phyloP scores from a whole-genome alignment of 2,329 filamentous ascomycete genomes.

The Huntiella decipiens region DNA sequence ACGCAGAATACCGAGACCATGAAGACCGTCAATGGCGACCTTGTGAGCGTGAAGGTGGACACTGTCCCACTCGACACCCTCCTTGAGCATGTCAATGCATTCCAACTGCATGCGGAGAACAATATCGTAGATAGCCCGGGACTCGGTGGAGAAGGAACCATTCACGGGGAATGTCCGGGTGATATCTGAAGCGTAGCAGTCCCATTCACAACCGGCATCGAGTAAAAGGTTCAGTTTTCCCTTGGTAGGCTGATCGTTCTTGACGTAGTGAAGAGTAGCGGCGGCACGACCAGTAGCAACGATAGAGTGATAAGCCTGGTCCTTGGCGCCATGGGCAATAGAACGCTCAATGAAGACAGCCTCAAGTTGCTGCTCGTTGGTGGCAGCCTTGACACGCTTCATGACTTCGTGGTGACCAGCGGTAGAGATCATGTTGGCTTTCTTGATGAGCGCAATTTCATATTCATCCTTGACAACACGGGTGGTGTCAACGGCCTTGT shows the following conservation, averaged over 20 bases:
- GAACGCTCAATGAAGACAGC: constrained; percentile 61
- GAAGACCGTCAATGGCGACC: constrained; percentile 62
- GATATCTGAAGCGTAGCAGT: constrained; percentile 52
- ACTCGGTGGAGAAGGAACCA: constrained; percentile 51
- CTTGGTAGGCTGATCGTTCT: constrained; percentile 50
- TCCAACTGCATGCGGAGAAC: constrained; percentile 75
- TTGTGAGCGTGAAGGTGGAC: constrained; percentile 64
- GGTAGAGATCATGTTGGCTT: constrained; percentile 53
- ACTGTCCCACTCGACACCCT: constrained; percentile 61
- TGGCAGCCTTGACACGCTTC: constrained; percentile 39
- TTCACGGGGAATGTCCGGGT: constrained; percentile 75
- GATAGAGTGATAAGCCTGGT: constrained; percentile 79
- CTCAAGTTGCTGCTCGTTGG: constrained; percentile 69
- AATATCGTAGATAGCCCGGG: constrained; percentile 58
- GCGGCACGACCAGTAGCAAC: constrained; percentile 63
- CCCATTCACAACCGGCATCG: constrained; percentile 64
- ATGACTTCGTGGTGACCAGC: constrained; percentile 46
- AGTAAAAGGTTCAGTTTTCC: constrained; percentile 64
- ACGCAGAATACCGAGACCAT: constrained; percentile 55
- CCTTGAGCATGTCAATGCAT: constrained; percentile 53
- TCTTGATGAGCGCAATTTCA: constrained; percentile 53
- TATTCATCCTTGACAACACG: constrained; percentile 57
- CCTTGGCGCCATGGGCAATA: constrained; percentile 53
- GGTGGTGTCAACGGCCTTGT: constrained; percentile 47
- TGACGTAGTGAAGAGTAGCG: constrained; percentile 73